Evolutionary conservation across 441 rosid species (phyloP).

Genomic region (Codiaeum variegatum): DNA sequence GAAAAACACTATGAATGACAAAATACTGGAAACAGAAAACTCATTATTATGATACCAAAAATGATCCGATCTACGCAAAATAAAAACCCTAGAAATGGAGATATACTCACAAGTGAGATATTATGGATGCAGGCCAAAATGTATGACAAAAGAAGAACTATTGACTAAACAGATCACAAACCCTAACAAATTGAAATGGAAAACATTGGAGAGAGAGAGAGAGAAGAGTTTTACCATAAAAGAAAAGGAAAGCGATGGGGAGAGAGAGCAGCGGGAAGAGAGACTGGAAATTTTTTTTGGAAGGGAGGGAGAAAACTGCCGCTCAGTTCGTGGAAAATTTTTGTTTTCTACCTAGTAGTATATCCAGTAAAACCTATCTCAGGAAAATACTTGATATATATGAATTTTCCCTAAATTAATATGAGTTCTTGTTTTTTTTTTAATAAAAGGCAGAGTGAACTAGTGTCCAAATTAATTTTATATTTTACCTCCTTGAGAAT

Average conservation of each 20-base stretch:
- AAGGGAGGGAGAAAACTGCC: background rate
- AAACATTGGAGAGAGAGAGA: background rate
- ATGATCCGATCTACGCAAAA: background rate
- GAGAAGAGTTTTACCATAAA: background rate
- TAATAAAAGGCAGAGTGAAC: too few relatives aligned
- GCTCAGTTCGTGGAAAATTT: too few relatives aligned
- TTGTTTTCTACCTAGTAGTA: too few relatives aligned
- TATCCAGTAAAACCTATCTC: too few relatives aligned
- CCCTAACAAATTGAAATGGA: background rate
- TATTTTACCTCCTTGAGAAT: too few relatives aligned
- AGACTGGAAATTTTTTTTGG: background rate
- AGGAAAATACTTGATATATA: too few relatives aligned
- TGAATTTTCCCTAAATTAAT: too few relatives aligned
- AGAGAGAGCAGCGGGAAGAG: conserved; percentile 10
- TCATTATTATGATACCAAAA: background rate
- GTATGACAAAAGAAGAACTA: too few relatives aligned
- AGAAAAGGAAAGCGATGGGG: background rate
- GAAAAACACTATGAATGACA: too few relatives aligned
- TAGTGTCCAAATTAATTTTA: too few relatives aligned
- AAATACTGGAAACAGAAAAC: background rate
- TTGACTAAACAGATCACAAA: too few relatives aligned
- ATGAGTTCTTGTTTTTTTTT: too few relatives aligned
- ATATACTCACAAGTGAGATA: background rate
- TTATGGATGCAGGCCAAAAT: background rate
- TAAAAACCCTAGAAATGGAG: background rate